These are phyloP conservation scores for Pythium sukuiense DNA, from an alignment of 352 stramenopile genomes.

Conservation along the genomic window DNA sequence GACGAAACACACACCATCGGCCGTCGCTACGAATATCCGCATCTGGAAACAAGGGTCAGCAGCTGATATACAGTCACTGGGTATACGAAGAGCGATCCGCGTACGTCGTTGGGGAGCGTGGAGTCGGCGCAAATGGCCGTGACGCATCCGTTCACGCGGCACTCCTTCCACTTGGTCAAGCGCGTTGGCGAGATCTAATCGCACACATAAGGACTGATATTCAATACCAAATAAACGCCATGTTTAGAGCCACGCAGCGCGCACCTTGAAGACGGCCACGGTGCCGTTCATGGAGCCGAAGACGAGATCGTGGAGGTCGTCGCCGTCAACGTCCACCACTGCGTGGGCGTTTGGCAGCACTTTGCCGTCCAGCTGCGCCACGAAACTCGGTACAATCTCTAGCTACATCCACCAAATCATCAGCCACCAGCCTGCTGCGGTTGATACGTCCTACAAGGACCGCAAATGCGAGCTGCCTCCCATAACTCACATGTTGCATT, in stretches of 20 bases:
- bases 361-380: slow-evolving; percentile 60
- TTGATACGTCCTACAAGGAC: not conserved
- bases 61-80: not conserved
- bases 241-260: too few species aligned
- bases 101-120: slow-evolving; percentile 37
- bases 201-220: too few species aligned
- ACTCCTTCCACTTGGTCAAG: slow-evolving; percentile 57
- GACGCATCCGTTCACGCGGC: slow-evolving; percentile 67
- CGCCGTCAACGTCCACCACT: slow-evolving; percentile 62
- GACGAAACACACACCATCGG: slow-evolving; percentile 65
- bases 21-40: slow-evolving; percentile 72
- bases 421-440: not conserved
- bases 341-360: slow-evolving; percentile 71
- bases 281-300: slow-evolving; percentile 63
- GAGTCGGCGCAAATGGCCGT: slow-evolving; percentile 65
- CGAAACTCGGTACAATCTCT: slow-evolving; percentile 64
- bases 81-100: slow-evolving; percentile 6
- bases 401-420: slow-evolving; percentile 32
- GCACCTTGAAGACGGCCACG: slow-evolving; percentile 73
- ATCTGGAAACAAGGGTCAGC: slow-evolving; percentile 28
- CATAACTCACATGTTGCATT: slow-evolving; percentile 16
- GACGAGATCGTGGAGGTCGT: slow-evolving; percentile 63
- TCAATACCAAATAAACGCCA: too few species aligned
- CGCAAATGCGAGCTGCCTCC: not conserved
- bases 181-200: slow-evolving; percentile 46